Evolutionary conservation across 2,329 filamentous ascomycete genomes (phyloP), one percentile per base, ranked within the genome.

Genomic region (Thelonectria rubi): DNA sequence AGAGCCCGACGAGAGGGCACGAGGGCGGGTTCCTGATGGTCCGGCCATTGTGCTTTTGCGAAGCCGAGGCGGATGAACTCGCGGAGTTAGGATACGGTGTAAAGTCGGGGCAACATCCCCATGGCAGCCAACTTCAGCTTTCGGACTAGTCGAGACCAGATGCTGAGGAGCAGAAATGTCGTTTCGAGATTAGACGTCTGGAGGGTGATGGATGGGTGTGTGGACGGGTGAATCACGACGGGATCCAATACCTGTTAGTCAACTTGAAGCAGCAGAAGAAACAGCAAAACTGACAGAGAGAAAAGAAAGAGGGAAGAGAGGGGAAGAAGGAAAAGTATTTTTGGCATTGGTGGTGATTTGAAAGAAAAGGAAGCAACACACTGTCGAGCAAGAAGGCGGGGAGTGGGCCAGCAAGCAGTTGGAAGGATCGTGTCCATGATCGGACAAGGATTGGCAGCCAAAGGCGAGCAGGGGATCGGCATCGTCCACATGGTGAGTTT

Each of bases 21-120:
- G 45, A 30, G 21, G 12, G 15, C 26, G 40, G 32, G 34, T 39
- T 26, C 30, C 24, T 12, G 62, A 59, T 20, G 60, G 48, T 26
- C 63, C 69, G n/a, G 65, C 55, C 69, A 70, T 70, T 24, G 26
- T 51, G 40, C 17, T 20, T 26, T 9, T 37, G 9, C 26, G n/a
- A 47, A 14, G 21, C 14, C 45, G 17, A 24, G 21, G 26, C 21
- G 48, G 24, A 21, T 42, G 26, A 32, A 14, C 11, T 12, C 21
- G 24, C 3, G 21, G n/a, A 40, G 49, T 48, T 30, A 20, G 20
- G n/a, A 51, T 43, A 52, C 40, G 55, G 52, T 50, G 20, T 24
- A 42, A 34, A 39, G 45, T 45, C 37, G 48, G 54, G 45, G 39
- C 56, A 60, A 45, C 12, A 49, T 26, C 45, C 64, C 60, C 66